Percentiles rank a stretch among this genome's conserved stretches.
These are phyloP conservation scores for Terfezia claveryi DNA, from an alignment of 495 filamentous ascomycete genomes.

Conservation along the genomic window DNA sequence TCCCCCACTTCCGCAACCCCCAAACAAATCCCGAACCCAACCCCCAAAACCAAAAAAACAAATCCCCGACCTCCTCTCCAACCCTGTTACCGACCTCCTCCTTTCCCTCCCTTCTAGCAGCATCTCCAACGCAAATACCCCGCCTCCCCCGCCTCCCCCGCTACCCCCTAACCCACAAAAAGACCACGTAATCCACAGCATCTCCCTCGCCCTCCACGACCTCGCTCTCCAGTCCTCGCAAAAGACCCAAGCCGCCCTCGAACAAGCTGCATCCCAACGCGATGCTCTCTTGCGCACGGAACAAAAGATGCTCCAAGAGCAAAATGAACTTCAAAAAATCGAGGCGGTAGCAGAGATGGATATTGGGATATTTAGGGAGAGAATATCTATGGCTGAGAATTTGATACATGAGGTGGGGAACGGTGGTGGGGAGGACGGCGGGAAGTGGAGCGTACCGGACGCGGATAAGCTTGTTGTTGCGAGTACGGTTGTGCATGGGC, in stretches of 20 bases:
- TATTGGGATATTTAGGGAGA: conserved; percentile 50
- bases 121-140: conserved; percentile 20
- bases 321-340: conserved; percentile 44
- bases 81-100: conserved; percentile 1
- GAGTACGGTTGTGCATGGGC: conserved; percentile 74
- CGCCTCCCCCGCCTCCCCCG: conserved; percentile 39
- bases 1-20: conserved; percentile 4
- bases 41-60: conserved; percentile 4
- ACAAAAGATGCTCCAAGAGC: conserved; percentile 44
- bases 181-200: conserved; percentile 57
- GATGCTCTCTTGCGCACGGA: conserved; percentile 48
- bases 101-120: conserved; percentile 4
- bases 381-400: conserved; percentile 53
- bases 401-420: conserved; percentile 35
- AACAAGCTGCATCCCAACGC: conserved; percentile 40
- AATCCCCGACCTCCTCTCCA: conserved; percentile 12
- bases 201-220: conserved; percentile 43
- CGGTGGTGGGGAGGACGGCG: conserved; percentile 2
- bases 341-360: conserved; percentile 50
- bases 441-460: conserved; percentile 29
- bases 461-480: conserved; percentile 88
- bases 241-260: conserved; percentile 46
- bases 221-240: conserved; percentile 45
- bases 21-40: conserved; percentile 13
- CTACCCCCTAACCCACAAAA: conserved; percentile 95